Percentiles rank a stretch among this genome's conserved stretches.
These are phyloP conservation scores for Torulaspora pretoriensis DNA, from an alignment of 1,139 yeast genomes.

Conservation along the genomic window DNA sequence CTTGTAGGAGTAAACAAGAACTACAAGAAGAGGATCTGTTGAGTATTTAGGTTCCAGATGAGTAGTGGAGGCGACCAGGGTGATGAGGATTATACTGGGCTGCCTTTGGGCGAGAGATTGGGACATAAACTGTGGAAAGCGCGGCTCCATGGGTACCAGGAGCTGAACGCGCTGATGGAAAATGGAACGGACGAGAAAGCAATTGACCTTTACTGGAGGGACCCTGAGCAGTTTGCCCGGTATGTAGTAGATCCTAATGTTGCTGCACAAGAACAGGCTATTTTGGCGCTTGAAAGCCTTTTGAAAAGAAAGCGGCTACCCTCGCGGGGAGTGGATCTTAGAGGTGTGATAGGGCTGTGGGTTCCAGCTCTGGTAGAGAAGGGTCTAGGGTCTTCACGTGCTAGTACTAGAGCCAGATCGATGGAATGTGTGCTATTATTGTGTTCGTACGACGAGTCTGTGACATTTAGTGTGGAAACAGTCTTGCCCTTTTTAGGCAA, in stretches of 20 bases:
- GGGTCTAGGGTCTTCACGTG: slow-evolving; percentile 70
- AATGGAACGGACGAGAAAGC: slow-evolving; percentile 47
- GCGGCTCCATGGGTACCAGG: slow-evolving; percentile 75
- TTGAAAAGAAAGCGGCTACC: slow-evolving; percentile 47
- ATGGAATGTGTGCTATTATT: slow-evolving; percentile 58
- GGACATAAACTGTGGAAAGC: slow-evolving; percentile 85
- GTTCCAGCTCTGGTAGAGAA: slow-evolving; percentile 62
- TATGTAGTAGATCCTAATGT: slow-evolving; percentile 77
- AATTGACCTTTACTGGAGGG: slow-evolving; percentile 38
- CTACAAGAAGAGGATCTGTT: not conserved
- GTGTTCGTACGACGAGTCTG: slow-evolving; percentile 64
- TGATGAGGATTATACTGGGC: slow-evolving; percentile 55
- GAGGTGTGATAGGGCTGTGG: slow-evolving; percentile 35
- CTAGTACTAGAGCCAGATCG: slow-evolving; percentile 67
- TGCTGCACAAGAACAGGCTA: slow-evolving; percentile 85
- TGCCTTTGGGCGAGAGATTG: slow-evolving; percentile 65
- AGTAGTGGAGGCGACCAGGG: slow-evolving; percentile 2
- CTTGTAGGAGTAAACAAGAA: slow-evolving; percentile 3
- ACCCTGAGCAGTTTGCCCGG: slow-evolving; percentile 51
- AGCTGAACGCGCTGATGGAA: slow-evolving; percentile 51
- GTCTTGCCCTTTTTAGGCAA: slow-evolving; percentile 59
- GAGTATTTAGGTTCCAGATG: not conserved
- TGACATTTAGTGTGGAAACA: slow-evolving; percentile 57
- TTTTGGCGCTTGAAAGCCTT: slow-evolving; percentile 52
- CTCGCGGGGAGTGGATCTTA: slow-evolving; percentile 10